Evolutionary conservation across 495 filamentous ascomycete species (phyloP).

Genomic region (Chaetomium tenue): DNA sequence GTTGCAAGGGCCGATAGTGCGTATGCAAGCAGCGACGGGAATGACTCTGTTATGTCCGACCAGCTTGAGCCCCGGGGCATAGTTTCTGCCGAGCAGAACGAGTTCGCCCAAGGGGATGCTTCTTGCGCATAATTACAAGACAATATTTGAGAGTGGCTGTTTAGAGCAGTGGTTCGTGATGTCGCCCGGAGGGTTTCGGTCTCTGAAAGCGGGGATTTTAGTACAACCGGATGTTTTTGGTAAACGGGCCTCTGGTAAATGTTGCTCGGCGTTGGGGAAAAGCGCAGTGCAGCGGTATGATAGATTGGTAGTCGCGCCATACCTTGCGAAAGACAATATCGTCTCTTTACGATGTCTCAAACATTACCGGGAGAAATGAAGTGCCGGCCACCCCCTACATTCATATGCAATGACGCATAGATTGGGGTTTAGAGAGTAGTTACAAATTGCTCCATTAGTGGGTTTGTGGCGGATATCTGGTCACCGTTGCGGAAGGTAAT

Average conservation of each 20-base stretch:
- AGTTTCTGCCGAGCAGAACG: neutral
- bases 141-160: neutral
- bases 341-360: neutral
- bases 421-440: neutral
- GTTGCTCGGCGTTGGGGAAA: no score
- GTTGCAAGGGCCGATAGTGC: constrained; percentile 24
- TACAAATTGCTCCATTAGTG: neutral
- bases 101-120: neutral
- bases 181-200: neutral
- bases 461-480: neutral
- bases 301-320: neutral
- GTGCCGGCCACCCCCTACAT: neutral
- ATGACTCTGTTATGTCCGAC: neutral
- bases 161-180: neutral
- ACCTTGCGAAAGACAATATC: neutral
- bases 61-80: neutral
- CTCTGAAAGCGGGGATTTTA: neutral
- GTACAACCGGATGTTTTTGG: neutral
- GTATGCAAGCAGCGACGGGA: constrained; percentile 1
- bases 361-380: neutral
- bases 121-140: neutral
- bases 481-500: neutral
- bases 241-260: no score
- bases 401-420: neutral
- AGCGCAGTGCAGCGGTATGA: no score